Evolutionary conservation across 257 asterid species (phyloP).

Genomic region (Echites panduratus): DNA sequence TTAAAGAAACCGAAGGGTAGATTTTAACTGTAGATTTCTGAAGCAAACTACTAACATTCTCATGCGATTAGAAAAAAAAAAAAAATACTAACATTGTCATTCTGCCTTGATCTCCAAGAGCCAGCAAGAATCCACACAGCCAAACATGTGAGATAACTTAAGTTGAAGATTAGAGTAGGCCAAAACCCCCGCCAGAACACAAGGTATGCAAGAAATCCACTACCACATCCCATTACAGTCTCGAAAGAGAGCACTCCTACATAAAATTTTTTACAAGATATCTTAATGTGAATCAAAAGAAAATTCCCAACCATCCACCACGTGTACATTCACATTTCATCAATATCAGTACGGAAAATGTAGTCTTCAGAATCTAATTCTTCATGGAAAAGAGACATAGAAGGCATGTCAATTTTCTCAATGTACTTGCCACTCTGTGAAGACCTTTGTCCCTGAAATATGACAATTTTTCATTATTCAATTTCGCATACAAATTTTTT

Average conservation of each 20-base stretch:
- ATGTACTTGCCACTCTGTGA: conserved; percentile 23
- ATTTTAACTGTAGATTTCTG: not conserved
- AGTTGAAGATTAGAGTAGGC: not conserved
- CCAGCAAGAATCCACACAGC: not conserved
- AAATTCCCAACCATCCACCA: not conserved
- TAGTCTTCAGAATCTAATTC: conserved; percentile 82
- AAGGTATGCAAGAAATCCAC: not conserved
- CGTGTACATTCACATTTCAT: conserved; percentile 39
- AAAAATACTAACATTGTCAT: too few relatives aligned
- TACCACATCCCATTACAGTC: not conserved
- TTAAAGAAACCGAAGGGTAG: too few relatives aligned
- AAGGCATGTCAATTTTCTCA: conserved; percentile 33
- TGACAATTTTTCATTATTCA: conserved; percentile 14
- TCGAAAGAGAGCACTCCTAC: not conserved
- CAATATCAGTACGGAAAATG: conserved; percentile 61
- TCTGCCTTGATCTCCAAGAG: too few relatives aligned
- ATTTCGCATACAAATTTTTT: not conserved
- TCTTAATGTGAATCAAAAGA: not conserved
- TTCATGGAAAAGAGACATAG: conserved; percentile 61
- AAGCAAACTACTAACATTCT: not conserved
- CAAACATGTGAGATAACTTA: not conserved
- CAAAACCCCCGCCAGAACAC: not conserved
- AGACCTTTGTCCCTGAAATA: conserved; percentile 68
- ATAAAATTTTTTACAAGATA: not conserved
- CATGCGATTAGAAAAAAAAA: too few relatives aligned